Percentiles rank a stretch among this genome's conserved stretches.
Evolutionary conservation across 202 grass and related monocot genomes (phyloP).

Genomic region (Tripidium arundinaceum): DNA sequence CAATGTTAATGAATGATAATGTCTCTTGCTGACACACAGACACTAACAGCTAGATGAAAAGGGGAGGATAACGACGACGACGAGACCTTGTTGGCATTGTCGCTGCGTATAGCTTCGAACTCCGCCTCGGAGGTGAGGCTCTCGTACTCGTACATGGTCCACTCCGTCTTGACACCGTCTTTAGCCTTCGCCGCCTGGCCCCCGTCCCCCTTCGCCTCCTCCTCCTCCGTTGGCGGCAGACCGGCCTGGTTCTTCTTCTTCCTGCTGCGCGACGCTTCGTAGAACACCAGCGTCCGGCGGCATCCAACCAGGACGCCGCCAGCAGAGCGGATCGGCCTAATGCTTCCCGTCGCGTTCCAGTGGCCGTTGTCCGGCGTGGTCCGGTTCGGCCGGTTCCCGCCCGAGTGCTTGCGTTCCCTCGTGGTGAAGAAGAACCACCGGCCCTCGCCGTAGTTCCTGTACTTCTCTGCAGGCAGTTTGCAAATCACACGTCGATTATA

Average conservation of each 20-base stretch:
- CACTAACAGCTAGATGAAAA: neutral
- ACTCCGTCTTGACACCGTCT: neutral
- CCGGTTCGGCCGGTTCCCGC: slow-evolving; percentile 11
- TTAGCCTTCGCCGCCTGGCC: neutral
- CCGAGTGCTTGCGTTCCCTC: neutral
- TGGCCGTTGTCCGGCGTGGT: neutral
- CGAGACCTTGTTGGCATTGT: neutral
- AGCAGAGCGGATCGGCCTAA: neutral
- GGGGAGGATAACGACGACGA: neutral
- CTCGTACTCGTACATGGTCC: slow-evolving; percentile 44
- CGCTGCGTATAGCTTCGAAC: neutral
- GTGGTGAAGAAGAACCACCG: slow-evolving; percentile 38
- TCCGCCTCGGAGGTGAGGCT: neutral
- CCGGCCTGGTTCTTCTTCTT: neutral
- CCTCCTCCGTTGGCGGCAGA: neutral
- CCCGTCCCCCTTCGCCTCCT: too few species aligned
- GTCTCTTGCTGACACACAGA: neutral
- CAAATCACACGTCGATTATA: neutral
- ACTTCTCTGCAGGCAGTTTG: neutral
- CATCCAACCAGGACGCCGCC: neutral
- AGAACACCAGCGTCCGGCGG: slow-evolving; percentile 29
- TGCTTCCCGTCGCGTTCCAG: slow-evolving; percentile 33
- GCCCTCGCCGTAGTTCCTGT: neutral
- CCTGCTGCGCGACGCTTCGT: neutral
- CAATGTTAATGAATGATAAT: neutral